Percentiles rank a stretch among this genome's conserved stretches.
These are phyloP conservation scores for Trichoderma gracile DNA, from an alignment of 2,329 filamentous ascomycete genomes.

Conservation along the genomic window DNA sequence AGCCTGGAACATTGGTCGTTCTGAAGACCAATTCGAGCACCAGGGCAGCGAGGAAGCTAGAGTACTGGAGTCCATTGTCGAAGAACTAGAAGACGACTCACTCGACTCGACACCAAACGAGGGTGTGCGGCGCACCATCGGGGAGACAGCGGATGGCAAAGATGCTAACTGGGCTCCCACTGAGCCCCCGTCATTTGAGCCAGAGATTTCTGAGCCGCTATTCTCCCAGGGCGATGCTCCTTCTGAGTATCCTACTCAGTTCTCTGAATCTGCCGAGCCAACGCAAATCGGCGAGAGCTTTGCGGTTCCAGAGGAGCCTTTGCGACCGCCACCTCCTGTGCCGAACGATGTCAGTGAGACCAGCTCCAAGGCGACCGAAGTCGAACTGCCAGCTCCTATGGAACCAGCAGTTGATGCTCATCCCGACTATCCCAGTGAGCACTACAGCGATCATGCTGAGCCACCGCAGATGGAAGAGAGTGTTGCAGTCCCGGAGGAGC, in stretches of 20 bases:
- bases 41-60: background rate
- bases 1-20: background rate
- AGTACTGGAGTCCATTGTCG: background rate
- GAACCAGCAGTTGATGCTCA: background rate
- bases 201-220: constrained; percentile 36
- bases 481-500: background rate
- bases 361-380: background rate
- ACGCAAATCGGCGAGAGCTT: constrained; percentile 32
- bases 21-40: background rate
- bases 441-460: too few species aligned
- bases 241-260: constrained; percentile 32
- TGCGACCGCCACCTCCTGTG: background rate
- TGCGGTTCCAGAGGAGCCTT: background rate
- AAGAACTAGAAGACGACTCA: background rate
- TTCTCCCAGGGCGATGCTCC: constrained; percentile 37
- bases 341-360: background rate
- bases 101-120: background rate
- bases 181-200: constrained; percentile 27
- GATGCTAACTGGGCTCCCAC: background rate
- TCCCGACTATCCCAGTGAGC: too few species aligned
- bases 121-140: background rate
- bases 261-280: constrained; percentile 29
- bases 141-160: background rate
- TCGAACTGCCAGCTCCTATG: background rate
- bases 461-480: background rate